Base-by-base conservation (phyloP, 345 rosid species). In the Salix caprea region DNA sequence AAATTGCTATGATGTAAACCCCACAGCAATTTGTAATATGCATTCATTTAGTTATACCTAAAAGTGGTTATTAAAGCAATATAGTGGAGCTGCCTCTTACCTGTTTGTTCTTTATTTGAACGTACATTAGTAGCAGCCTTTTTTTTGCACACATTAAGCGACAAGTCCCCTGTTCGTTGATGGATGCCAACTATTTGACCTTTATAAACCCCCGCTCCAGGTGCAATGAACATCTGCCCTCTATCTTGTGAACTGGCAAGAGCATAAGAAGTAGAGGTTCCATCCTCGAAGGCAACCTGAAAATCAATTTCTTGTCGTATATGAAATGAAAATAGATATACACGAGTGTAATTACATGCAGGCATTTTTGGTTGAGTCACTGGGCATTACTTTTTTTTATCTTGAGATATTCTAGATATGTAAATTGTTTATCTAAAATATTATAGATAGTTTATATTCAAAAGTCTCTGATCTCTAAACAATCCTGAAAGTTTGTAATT, bases 201-300 rank as follows among this genome's bases (percentile, higher is more conserved):
- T 84, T 91, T 91, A 76, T 90, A 95, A 71, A 91, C 99, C 18
- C 89, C 98, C 67, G 80, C 77, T 23, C 98, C 99, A n/a, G 98
- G 84, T 70, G 83, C 86, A 61, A 96, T 85, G 84, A 96, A 96
- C 98, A 96, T 82, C 83, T 91, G 96, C 39, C 98, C 99, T 82
- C 98, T 91, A 66, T 91, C 97, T 84, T 93, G 98, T 30, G 98
- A 84, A 85, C 93, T 91, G 56, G 84, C 81, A 67, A 93, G 90
- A 5, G 99, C 99, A 40, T 93, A 96, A 13, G 99, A 93, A 66
- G 94, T 90, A 69, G 90, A 88, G 28, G 88, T 89, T 75, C 99
- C 99, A 67, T 85, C 90, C 87, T 93, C 98, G 82, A 90, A 91
- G n/a, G 98, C 98, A 82, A 93, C 99, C 98, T 93, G 91, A 74